Conservation (phyloP, 345 rosid species). For the Pseudoturritis turrita region DNA sequence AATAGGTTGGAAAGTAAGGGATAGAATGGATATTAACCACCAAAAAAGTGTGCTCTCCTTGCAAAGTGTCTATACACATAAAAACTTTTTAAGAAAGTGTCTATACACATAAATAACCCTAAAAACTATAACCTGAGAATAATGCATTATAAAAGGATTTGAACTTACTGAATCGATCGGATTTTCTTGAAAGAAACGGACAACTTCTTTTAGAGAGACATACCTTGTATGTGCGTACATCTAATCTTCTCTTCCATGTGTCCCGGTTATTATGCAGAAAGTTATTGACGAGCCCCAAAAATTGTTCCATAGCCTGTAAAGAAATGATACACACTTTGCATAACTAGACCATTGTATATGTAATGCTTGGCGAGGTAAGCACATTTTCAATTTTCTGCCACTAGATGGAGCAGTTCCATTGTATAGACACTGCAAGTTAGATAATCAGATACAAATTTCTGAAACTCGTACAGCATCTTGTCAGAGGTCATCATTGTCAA, state of each 20-base stretch:
- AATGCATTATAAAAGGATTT: neutral
- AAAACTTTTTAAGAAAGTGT: too few species aligned
- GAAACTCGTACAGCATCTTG: conserved; percentile 88
- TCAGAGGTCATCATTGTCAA: conserved; percentile 97
- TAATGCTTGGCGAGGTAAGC: neutral
- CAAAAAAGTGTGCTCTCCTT: too few species aligned
- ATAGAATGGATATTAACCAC: too few species aligned
- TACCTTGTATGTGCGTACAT: conserved; percentile 91
- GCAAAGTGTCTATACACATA: too few species aligned
- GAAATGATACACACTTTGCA: neutral
- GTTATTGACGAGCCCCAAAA: conserved; percentile 86
- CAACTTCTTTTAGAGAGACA: conserved; percentile 8
- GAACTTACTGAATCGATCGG: conserved; percentile 2
- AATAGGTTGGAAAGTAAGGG: too few species aligned
- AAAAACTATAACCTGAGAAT: conserved; percentile 71
- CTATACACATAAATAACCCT: too few species aligned
- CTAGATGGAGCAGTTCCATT: neutral
- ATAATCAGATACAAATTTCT: neutral
- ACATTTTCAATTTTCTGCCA: conserved; percentile 3
- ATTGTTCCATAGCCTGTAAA: conserved; percentile 96
- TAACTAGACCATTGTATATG: conserved; percentile 17
- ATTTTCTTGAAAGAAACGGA: neutral
- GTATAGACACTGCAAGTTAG: neutral
- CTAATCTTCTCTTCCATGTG: conserved; percentile 87
- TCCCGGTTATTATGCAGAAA: conserved; percentile 76